Percentiles rank a stretch among this genome's conserved stretches.
Conservation (phyloP, 1,284 basidiomycete genomes). For the Irpex lacteus region DNA sequence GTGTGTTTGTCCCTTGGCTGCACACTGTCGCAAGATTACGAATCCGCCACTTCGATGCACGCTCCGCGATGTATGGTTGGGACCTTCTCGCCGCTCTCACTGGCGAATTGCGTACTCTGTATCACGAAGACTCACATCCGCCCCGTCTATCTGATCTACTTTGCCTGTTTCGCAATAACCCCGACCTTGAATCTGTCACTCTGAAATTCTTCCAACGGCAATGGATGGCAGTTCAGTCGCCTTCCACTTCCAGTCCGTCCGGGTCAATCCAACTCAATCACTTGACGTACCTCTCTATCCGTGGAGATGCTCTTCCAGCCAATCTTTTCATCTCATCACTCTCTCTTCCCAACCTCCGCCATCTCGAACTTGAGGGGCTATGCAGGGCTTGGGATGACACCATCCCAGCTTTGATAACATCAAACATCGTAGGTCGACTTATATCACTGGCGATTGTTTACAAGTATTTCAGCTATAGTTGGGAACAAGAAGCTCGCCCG, state of each 20-base stretch:
- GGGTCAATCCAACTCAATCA: neutral
- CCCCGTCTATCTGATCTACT: slow-evolving; percentile 19
- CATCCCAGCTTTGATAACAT: slow-evolving; percentile 14
- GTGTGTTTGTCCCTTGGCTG: neutral
- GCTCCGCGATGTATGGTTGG: neutral
- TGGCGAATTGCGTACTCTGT: slow-evolving; percentile 17
- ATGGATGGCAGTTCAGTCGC: slow-evolving; percentile 18
- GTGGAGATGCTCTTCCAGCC: neutral
- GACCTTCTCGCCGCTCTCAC: too few relatives aligned
- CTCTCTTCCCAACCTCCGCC: slow-evolving; percentile 21
- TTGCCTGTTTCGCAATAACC: slow-evolving; percentile 23
- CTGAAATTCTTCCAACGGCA: slow-evolving; percentile 18
- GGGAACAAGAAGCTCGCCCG: neutral
- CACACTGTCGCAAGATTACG: slow-evolving; percentile 11
- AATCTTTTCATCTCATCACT: slow-evolving; percentile 5
- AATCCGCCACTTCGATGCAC: slow-evolving; percentile 14
- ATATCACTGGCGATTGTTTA: neutral
- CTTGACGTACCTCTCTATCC: neutral
- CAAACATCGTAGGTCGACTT: slow-evolving; percentile 15
- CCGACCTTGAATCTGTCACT: slow-evolving; percentile 18
- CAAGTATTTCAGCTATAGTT: neutral
- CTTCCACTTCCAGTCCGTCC: neutral
- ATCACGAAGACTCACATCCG: slow-evolving; percentile 16
- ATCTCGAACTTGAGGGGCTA: slow-evolving; percentile 19
- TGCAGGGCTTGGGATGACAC: slow-evolving; percentile 12